These are phyloP conservation scores for Chrysoporthe deuterocubensis DNA, from an alignment of 2,329 filamentous ascomycete genomes.

Conservation along the genomic window DNA sequence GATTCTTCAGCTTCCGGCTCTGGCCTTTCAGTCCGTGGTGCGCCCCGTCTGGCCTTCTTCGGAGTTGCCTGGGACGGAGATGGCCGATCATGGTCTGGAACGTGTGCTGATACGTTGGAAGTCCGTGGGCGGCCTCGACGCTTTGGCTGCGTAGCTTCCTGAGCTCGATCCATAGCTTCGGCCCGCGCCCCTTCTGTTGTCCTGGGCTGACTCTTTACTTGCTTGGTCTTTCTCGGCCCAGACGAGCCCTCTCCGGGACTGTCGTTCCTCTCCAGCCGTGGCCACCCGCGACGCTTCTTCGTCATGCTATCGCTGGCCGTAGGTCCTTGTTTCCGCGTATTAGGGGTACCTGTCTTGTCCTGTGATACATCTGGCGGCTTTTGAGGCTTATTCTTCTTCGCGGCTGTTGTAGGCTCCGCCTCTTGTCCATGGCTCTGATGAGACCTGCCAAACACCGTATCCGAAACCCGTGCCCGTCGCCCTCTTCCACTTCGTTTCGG, in stretches of 20 bases:
- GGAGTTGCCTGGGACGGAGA: slow-evolving; percentile 7
- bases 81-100: slow-evolving; percentile 6
- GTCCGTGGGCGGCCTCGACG: slow-evolving; percentile 29
- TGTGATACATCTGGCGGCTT: background rate
- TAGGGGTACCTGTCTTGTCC: background rate
- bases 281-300: slow-evolving; percentile 17
- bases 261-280: slow-evolving; percentile 6
- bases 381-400: background rate
- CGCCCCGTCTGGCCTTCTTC: background rate
- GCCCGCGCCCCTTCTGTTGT: background rate
- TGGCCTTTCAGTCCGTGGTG: background rate
- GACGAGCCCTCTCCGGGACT: slow-evolving; percentile 1
- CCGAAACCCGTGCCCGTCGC: slow-evolving; percentile 3
- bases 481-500: slow-evolving; percentile 20
- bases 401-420: background rate
- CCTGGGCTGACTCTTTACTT: slow-evolving; percentile 2
- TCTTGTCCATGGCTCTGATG: background rate
- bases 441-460: background rate
- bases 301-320: background rate
- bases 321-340: background rate
- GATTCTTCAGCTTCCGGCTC: slow-evolving; percentile 9
- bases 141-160: slow-evolving; percentile 21
- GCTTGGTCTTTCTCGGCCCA: slow-evolving; percentile 13
- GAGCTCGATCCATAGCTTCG: slow-evolving; percentile 22
- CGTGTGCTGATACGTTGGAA: slow-evolving; percentile 16